A percentile compares a stretch with the other conserved stretches of the same genome.
Conservation (phyloP, 2,329 filamentous ascomycete genomes). For the Coniochaeta sp. region DNA sequence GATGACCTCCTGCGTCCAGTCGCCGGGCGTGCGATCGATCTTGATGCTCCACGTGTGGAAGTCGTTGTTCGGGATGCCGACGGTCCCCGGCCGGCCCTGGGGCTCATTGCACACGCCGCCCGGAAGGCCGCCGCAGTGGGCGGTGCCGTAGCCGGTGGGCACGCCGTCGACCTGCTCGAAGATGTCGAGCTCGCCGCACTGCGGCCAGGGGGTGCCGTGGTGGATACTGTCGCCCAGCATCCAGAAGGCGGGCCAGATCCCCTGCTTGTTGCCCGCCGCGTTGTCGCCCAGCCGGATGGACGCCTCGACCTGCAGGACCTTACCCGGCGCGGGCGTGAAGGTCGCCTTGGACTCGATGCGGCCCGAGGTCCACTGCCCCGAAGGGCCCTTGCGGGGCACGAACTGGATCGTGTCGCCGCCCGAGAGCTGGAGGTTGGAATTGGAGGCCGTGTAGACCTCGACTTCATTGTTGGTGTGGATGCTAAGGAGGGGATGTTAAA, state of each 20-base stretch:
- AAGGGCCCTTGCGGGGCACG: slow-evolving; percentile 33
- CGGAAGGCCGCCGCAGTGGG: slow-evolving; percentile 39
- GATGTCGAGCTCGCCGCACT: slow-evolving; percentile 50
- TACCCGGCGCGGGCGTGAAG: slow-evolving; percentile 37
- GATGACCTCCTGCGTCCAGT: slow-evolving; percentile 42
- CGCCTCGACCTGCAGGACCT: slow-evolving; percentile 37
- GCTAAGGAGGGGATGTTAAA: slow-evolving; percentile 11
- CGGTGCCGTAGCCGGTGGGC: slow-evolving; percentile 36
- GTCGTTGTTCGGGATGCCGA: slow-evolving; percentile 20
- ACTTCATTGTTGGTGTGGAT: slow-evolving; percentile 44
- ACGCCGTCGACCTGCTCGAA: slow-evolving; percentile 48
- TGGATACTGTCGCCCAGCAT: slow-evolving; percentile 43
- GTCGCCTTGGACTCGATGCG: slow-evolving; percentile 43
- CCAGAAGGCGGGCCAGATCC: slow-evolving; percentile 55
- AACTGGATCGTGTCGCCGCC: slow-evolving; percentile 44
- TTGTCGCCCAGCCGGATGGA: slow-evolving; percentile 39
- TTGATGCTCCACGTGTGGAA: slow-evolving; percentile 45
- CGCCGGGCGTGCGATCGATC: slow-evolving; percentile 37
- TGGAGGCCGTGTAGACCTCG: slow-evolving; percentile 39
- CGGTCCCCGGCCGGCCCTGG: slow-evolving; percentile 28
- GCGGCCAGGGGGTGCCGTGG: slow-evolving; percentile 41
- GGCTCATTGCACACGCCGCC: slow-evolving; percentile 47
- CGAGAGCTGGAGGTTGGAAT: slow-evolving; percentile 40
- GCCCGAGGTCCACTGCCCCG: slow-evolving; percentile 43
- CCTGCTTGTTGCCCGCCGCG: slow-evolving; percentile 32